A percentile compares a stretch with the other conserved stretches of the same genome.
Conservation (phyloP, 306 rosid genomes). For the Fragaria ananassa region DNA sequence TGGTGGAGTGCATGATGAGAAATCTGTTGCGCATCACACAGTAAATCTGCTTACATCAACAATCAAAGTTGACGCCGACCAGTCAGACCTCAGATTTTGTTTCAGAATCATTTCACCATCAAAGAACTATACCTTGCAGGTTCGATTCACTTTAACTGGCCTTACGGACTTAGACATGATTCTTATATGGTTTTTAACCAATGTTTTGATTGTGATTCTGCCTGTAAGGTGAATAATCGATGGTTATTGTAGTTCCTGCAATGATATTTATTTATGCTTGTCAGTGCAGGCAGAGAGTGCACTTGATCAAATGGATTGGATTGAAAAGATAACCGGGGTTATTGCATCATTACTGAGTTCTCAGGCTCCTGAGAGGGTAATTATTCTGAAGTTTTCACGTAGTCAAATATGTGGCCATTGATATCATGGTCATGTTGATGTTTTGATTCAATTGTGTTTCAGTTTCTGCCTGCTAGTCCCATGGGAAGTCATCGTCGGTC, state of each 20-base stretch:
- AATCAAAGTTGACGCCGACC: slow-evolving; percentile 98
- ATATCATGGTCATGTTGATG: slow-evolving; percentile 28
- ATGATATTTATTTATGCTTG: slow-evolving; percentile 54
- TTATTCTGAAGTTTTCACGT: slow-evolving; percentile 17
- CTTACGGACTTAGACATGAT: slow-evolving; percentile 10
- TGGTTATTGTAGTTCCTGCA: slow-evolving; percentile 35
- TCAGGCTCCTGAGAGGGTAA: slow-evolving; percentile 97
- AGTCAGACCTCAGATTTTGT: slow-evolving; percentile 96
- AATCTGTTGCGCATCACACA: slow-evolving; percentile 98
- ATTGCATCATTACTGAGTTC: slow-evolving; percentile 97
- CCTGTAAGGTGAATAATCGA: slow-evolving; percentile 13
- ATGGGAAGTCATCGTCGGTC: slow-evolving; percentile 95
- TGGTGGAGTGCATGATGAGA: slow-evolving; percentile 99
- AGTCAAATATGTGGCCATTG: slow-evolving; percentile 8
- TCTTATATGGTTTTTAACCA: not conserved
- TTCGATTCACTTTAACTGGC: slow-evolving; percentile 36
- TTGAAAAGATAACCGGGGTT: slow-evolving; percentile 98
- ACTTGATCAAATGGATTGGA: slow-evolving; percentile 99
- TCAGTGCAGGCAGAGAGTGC: slow-evolving; percentile 99
- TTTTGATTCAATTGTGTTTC: slow-evolving; percentile 32
- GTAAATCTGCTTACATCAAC: slow-evolving; percentile 98
- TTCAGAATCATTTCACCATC: slow-evolving; percentile 99
- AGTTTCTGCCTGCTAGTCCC: slow-evolving; percentile 87
- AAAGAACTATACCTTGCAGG: slow-evolving; percentile 97
- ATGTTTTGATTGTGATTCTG: slow-evolving; percentile 8